These are phyloP conservation scores for Ambispora gerdemannii DNA, from an alignment of 192 early-diverging fungal species.

Conservation along the genomic window DNA sequence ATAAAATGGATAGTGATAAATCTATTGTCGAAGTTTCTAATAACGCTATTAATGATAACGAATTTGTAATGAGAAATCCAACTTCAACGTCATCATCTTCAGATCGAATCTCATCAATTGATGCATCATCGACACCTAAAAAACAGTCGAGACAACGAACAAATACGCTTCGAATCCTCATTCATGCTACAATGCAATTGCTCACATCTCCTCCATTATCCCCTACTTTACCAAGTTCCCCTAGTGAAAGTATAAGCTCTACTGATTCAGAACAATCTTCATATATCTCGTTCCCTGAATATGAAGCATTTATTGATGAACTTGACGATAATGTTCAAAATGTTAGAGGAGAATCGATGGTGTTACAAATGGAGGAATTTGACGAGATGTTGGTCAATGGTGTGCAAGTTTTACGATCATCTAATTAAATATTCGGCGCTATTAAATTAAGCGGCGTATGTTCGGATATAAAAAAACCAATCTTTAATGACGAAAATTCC, in stretches of 20 bases:
- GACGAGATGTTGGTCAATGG: conserved; percentile 14
- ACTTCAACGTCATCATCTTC: too few species aligned
- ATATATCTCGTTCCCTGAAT: conserved; percentile 5
- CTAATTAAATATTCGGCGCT: neutral
- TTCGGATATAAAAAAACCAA: too few species aligned
- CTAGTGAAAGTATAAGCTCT: neutral
- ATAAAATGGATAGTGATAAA: too few species aligned
- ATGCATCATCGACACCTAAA: neutral
- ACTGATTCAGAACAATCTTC: neutral
- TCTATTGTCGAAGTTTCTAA: too few species aligned
- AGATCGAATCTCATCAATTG: neutral
- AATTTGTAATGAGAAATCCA: too few species aligned
- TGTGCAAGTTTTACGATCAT: neutral
- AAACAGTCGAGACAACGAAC: neutral
- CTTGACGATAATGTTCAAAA: neutral
- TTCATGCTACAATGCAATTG: conserved; percentile 7
- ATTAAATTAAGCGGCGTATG: too few species aligned
- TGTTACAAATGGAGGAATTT: conserved; percentile 9
- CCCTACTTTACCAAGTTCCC: neutral
- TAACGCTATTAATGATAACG: too few species aligned
- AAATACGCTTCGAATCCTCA: conserved; percentile 5
- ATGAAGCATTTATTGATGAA: conserved; percentile 1
- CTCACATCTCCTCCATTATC: neutral
- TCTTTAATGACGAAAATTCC: neutral
- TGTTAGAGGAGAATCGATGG: neutral